These are phyloP conservation scores for Cardamine occulta DNA, from an alignment of 345 rosid genomes.

Conservation along the genomic window DNA sequence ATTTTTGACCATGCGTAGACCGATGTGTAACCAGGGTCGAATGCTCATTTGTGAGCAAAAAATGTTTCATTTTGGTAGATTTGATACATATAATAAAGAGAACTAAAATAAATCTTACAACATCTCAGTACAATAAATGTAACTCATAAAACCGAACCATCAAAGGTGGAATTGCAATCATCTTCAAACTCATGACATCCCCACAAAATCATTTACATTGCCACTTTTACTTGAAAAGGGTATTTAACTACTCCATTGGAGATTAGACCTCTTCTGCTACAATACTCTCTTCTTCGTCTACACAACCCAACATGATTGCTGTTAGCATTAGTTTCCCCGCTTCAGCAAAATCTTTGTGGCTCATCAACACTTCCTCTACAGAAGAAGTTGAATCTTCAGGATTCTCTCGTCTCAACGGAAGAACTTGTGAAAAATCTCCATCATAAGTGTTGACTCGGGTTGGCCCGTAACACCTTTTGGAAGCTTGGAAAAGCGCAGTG, in stretches of 20 bases:
- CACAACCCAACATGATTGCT: constrained; percentile 70
- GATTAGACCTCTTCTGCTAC: constrained; percentile 33
- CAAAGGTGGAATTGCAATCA: constrained; percentile 2
- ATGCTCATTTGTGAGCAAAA: not conserved
- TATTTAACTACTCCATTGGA: constrained; percentile 42
- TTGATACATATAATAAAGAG: not conserved
- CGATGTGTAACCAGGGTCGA: not conserved
- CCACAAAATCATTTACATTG: constrained; percentile 24
- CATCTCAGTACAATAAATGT: constrained; percentile 5
- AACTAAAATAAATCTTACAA: not conserved
- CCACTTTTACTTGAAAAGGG: not conserved
- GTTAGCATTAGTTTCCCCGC: constrained; percentile 90
- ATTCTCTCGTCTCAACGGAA: constrained; percentile 68
- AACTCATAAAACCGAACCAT: constrained; percentile 21
- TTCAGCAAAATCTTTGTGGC: constrained; percentile 76
- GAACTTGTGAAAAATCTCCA: constrained; percentile 66
- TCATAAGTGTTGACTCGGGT: constrained; percentile 58
- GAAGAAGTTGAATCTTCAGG: constrained; percentile 50
- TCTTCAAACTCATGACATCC: constrained; percentile 19
- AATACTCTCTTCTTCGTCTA: constrained; percentile 44
- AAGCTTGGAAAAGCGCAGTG: constrained; percentile 79
- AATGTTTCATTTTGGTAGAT: not conserved
- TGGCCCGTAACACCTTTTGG: constrained; percentile 73
- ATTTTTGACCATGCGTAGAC: no score
- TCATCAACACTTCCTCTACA: constrained; percentile 82